Conservation (phyloP, 306 rosid species). For the Cucumis sativus region DNA sequence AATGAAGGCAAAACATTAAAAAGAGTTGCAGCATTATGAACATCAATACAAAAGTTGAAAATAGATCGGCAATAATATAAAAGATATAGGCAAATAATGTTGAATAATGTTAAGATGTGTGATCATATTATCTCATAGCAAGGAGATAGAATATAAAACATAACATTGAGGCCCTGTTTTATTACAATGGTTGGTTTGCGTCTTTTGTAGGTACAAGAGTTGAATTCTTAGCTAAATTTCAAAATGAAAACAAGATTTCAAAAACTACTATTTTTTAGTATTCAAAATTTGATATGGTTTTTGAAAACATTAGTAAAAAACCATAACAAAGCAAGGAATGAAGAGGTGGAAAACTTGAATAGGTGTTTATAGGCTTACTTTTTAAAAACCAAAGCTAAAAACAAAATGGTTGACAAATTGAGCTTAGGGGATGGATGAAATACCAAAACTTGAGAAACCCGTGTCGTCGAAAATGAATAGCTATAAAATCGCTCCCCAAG, state of each 20-base stretch:
- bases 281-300: too few species aligned
- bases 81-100: not conserved
- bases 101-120: not conserved
- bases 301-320: too few species aligned
- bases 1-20: not conserved
- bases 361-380: too few species aligned
- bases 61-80: not conserved
- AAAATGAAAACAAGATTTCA: too few species aligned
- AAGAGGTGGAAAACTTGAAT: too few species aligned
- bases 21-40: not conserved
- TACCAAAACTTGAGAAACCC: slow-evolving; percentile 98
- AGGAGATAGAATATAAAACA: not conserved
- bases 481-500: slow-evolving; percentile 63
- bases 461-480: slow-evolving; percentile 82
- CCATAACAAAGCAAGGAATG: too few species aligned
- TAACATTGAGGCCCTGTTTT: not conserved
- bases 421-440: not conserved
- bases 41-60: not conserved
- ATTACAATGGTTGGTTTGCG: too few species aligned
- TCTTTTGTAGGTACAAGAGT: too few species aligned
- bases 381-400: too few species aligned
- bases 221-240: too few species aligned
- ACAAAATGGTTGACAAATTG: not conserved
- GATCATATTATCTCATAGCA: not conserved
- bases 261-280: too few species aligned